Percentiles rank a stretch among this genome's conserved stretches.
phyloP scores from a whole-genome alignment of 129 eudicot species.

The Pseudognaphalium luteoalbum region DNA sequence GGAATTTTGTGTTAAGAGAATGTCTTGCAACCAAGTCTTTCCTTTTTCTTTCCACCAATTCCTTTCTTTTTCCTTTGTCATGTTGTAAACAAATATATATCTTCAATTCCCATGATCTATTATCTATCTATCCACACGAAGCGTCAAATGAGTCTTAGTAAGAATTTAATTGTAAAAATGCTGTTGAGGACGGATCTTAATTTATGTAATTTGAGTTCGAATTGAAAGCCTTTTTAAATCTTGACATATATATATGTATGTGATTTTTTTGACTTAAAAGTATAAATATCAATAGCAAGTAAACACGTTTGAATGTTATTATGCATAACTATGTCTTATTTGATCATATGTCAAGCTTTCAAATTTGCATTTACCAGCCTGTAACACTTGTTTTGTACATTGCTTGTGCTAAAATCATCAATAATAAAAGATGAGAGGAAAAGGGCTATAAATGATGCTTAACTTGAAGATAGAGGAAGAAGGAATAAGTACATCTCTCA shows the following conservation, averaged over 20 bases:
- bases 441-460: conserved; percentile 31
- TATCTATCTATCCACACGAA: neutral
- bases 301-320: neutral
- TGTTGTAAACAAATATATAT: neutral
- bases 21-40: conserved; percentile 37
- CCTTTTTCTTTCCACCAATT: conserved; percentile 28
- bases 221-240: neutral
- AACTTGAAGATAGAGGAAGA: conserved; percentile 40
- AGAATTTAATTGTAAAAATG: neutral
- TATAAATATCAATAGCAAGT: neutral
- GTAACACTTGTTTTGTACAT: neutral
- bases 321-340: neutral
- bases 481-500: conserved; percentile 28
- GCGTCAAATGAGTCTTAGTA: no score
- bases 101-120: neutral
- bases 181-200: neutral
- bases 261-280: neutral
- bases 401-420: neutral
- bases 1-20: conserved; percentile 43
- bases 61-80: neutral
- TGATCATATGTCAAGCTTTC: neutral
- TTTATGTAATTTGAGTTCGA: neutral
- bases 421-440: conserved; percentile 1
- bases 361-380: neutral
- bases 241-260: neutral